Percentiles rank a stretch among this genome's conserved stretches.
These are phyloP conservation scores for Scenedesmus sp. DNA, from an alignment of 163 green algal species.

Conservation along the genomic window DNA sequence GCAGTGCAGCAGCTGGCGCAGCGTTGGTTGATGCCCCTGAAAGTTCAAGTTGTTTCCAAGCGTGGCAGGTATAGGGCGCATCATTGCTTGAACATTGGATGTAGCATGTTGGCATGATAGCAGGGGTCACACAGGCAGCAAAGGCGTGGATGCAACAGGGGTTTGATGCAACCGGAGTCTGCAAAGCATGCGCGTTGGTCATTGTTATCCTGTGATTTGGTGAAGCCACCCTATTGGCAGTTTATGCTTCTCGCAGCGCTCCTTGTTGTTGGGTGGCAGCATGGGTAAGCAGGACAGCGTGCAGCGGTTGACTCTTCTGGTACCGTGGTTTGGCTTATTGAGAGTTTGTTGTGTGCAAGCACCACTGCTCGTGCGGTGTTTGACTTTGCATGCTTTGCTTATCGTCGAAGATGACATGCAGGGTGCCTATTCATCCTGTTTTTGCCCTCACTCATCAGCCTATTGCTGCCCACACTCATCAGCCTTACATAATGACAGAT, in stretches of 20 bases:
- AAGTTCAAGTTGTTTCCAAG: not conserved
- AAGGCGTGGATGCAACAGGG: not conserved
- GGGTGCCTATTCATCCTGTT: not conserved
- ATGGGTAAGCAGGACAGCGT: not conserved
- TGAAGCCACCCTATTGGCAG: not conserved
- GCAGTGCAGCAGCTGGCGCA: not conserved
- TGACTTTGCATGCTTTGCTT: not conserved
- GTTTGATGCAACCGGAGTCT: not conserved
- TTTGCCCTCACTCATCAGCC: not conserved
- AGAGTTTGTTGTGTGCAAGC: not conserved
- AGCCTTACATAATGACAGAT: not conserved
- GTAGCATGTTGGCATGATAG: not conserved
- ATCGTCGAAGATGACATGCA: not conserved
- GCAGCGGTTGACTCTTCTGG: not conserved
- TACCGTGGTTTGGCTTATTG: not conserved
- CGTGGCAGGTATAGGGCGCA: not conserved
- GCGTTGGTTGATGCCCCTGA: not conserved
- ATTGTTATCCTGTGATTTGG: not conserved
- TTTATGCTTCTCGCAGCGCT: not conserved
- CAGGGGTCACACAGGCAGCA: not conserved
- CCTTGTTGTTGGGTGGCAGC: not conserved
- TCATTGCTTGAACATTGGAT: not conserved
- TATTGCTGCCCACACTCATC: too few relatives aligned
- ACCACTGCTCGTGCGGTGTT: not conserved
- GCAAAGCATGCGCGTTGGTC: not conserved